phyloP scores from a whole-genome alignment of 2,329 filamentous ascomycete genomes.

The Sporothrix brasiliensis region DNA sequence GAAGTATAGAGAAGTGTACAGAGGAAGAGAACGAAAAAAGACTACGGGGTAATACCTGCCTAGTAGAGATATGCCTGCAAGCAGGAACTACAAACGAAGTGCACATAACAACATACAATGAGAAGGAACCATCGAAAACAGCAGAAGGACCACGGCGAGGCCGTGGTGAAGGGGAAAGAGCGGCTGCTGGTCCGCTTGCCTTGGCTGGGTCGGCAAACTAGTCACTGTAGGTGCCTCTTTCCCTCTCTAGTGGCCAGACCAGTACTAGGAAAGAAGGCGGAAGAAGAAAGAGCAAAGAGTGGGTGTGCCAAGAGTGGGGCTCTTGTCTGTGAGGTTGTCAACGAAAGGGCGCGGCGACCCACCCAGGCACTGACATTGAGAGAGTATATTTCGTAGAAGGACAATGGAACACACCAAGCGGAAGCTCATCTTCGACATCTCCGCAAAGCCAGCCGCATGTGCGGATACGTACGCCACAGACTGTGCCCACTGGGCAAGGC shows the following conservation, averaged over 20 bases:
- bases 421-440: conserved; percentile 9
- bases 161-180: conserved; percentile 23
- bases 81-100: background rate
- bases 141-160: conserved; percentile 15
- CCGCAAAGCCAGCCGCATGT: conserved; percentile 17
- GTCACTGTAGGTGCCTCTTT: background rate
- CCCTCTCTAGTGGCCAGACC: conserved; percentile 12
- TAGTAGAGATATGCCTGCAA: background rate
- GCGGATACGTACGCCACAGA: conserved; percentile 23
- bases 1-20: background rate
- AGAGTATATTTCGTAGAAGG: too few relatives aligned
- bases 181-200: conserved; percentile 15
- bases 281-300: conserved; percentile 22
- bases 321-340: conserved; percentile 31
- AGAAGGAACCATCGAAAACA: conserved; percentile 6
- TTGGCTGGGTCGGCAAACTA: conserved; percentile 16
- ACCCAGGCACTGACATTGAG: conserved; percentile 22
- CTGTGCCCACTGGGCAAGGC: conserved; percentile 23
- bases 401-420: conserved; percentile 21
- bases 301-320: conserved; percentile 26
- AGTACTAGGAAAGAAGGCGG: conserved; percentile 26
- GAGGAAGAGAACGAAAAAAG: background rate
- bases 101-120: background rate
- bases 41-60: background rate
- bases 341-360: conserved; percentile 33